Evolutionary conservation across 2,329 filamentous ascomycete species (phyloP), one percentile per base, ranked within the genome.

Genomic region (Colletotrichum eleusines): DNA sequence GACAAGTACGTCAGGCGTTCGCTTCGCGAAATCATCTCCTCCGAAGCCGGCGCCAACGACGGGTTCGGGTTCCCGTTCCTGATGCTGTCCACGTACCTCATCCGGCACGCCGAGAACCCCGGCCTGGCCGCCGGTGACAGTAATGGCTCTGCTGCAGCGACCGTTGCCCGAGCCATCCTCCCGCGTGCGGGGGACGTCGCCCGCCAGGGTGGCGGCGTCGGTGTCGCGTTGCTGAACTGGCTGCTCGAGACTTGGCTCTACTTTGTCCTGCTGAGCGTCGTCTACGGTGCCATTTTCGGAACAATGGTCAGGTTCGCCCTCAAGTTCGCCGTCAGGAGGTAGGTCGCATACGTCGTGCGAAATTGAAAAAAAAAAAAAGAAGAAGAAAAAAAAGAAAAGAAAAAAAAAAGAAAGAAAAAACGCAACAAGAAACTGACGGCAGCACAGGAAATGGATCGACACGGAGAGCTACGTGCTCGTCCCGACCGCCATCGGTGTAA

Each of bases 11-110:
- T 91, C 2, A 81, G 85, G 12, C 84, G 88, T 1, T 82, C 84
- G 3, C 80, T 91, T 5, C 84, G 88, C 35, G 87, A 90, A 73
- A 86, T 90, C 67, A 90, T 91, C 26, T 90, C 88, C 0, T 84
- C 88, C 1, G 89, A 91, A 72, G 88, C 87, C 4, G 89, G 89
- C 8, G 85, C 85, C 3, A 90, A 90, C 72, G 89, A 91, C 72
- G 88, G 89, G 0, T 88, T 91, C 50, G 88, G 86, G 0, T 90
- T 90, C 57, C 88, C 88, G 0, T 90, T 90, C 63, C 80, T 91
- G 5, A 84, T 90, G 80, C 81, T 90, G 2, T 87, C 88, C 0
- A 84, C 85, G 1, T 87, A 87, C 50, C 81, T 90, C 9, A 84
- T 90, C 63, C 85, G 87, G 1, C 85, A 89, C 70, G 85, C 86